These are phyloP conservation scores for Stephanodiscus minutulus DNA, from an alignment of 108 stramenopile species.

Conservation along the genomic window DNA sequence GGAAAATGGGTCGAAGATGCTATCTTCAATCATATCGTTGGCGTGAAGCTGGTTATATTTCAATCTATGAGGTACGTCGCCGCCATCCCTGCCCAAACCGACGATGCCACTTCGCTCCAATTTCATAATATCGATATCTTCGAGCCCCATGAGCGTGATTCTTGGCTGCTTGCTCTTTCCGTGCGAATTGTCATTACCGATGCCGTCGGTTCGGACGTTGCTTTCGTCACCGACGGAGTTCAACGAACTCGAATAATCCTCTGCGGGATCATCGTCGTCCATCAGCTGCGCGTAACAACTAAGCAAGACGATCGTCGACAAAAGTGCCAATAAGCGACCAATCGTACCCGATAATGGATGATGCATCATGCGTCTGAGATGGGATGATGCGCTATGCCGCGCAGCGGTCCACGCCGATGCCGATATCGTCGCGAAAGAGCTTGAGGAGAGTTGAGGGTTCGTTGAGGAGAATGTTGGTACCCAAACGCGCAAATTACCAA, in stretches of 20 bases:
- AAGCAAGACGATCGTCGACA: not conserved
- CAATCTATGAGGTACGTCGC: constrained; percentile 14
- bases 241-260: not conserved
- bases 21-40: constrained; percentile 62
- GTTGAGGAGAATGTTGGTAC: too few relatives aligned
- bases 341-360: not conserved
- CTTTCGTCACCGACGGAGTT: not conserved
- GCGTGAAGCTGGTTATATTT: constrained; percentile 35
- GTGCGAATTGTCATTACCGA: not conserved
- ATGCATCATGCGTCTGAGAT: not conserved
- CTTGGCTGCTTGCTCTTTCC: constrained; percentile 1
- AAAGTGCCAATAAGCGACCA: constrained; percentile 6
- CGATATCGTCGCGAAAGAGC: too few relatives aligned
- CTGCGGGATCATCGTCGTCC: not conserved
- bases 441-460: too few relatives aligned
- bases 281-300: constrained; percentile 7
- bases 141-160: constrained; percentile 29
- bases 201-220: not conserved
- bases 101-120: constrained; percentile 26
- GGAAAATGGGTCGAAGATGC: constrained; percentile 65
- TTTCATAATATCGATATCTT: constrained; percentile 25
- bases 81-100: constrained; percentile 16
- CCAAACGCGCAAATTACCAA: too few relatives aligned
- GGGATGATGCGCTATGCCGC: not conserved
- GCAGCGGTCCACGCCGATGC: not conserved